phyloP scores from a whole-genome alignment of 2,329 filamentous ascomycete genomes.

The Penicillium sp. region DNA sequence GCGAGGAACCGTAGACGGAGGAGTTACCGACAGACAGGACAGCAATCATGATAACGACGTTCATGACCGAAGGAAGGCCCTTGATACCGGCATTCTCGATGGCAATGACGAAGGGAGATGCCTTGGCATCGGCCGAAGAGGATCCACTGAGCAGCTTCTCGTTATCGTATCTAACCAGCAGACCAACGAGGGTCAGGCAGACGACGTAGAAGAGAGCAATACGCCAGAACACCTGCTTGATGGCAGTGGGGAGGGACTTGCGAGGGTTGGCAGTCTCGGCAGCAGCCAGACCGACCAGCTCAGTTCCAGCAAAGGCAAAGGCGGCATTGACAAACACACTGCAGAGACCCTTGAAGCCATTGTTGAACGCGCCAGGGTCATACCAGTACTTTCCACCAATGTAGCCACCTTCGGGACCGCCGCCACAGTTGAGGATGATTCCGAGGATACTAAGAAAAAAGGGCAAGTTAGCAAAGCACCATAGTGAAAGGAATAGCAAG shows the following conservation, averaged over 20 bases:
- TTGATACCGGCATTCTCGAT: slow-evolving; percentile 82
- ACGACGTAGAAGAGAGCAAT: slow-evolving; percentile 90
- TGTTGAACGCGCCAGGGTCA: slow-evolving; percentile 74
- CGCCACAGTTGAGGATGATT: slow-evolving; percentile 83
- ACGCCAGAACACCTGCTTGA: slow-evolving; percentile 95
- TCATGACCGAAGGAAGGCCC: slow-evolving; percentile 86
- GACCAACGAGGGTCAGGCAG: slow-evolving; percentile 76
- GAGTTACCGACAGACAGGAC: slow-evolving; percentile 92
- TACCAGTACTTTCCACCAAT: slow-evolving; percentile 80
- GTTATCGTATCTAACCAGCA: slow-evolving; percentile 78
- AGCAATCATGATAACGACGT: slow-evolving; percentile 89
- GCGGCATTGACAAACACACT: slow-evolving; percentile 67
- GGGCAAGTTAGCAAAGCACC: slow-evolving; percentile 18
- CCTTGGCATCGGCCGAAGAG: slow-evolving; percentile 67
- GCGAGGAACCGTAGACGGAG: slow-evolving; percentile 86
- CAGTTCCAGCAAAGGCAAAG: slow-evolving; percentile 66
- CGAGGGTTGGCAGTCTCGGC: slow-evolving; percentile 62
- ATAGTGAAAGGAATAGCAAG: background rate
- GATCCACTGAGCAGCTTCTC: slow-evolving; percentile 62
- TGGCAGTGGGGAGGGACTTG: slow-evolving; percentile 79
- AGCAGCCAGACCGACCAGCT: slow-evolving; percentile 64
- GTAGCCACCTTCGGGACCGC: slow-evolving; percentile 72
- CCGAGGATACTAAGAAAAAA: slow-evolving; percentile 69
- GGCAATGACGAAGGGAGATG: slow-evolving; percentile 92
- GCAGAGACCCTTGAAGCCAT: slow-evolving; percentile 68